Base-by-base conservation (phyloP, 2,329 filamentous ascomycete genomes). In the Septoria linicola region DNA sequence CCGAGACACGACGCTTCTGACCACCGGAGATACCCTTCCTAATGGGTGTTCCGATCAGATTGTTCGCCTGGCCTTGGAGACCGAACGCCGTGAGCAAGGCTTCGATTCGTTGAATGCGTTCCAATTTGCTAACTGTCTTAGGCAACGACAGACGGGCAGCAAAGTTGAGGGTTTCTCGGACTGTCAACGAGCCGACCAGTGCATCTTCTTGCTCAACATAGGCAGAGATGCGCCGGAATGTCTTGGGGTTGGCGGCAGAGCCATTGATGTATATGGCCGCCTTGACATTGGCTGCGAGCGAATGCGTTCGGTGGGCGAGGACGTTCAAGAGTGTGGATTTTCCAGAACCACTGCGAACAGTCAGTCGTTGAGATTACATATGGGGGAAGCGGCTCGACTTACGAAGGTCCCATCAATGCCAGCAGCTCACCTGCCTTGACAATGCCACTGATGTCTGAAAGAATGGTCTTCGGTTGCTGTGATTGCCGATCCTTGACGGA, bases 121-220 rank as follows among this genome's bases (percentile, higher is more conserved):
- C 82, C 2, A 72, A 67, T 57, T 81, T 81, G 55, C 70, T 72
- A 30, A 82, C 70, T 2, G 72, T 72, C 17, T 72, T 71, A 16
- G 74, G 73, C 4, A 85, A 61, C 54, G 83, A 71, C 3, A 95
- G 78, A 21, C 85, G 80, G 0, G 88, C 87, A 0, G 88, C 85
- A 67, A 95, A 95, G 56, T 83, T 73, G 54, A 95, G 72, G 0
- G 89, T 95, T 73, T 95, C 89, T 21, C 80, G 76, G 7, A 92
- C 87, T 0, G 89, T 95, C 58, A 95, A 74, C 0, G 85, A 85
- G 3, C 89, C 89, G 43, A 92, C 86, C 10, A 95, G 76, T 1
- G 88, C 85, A 73, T 95, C 89, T 59, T 95, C 88, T 68, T 95
- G 89, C 72, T 95, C 89, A 17, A 95, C 89, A 64, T 90, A 95